phyloP scores from a whole-genome alignment of 2,329 filamentous ascomycete genomes.

The Cladophialophora psammophila region DNA sequence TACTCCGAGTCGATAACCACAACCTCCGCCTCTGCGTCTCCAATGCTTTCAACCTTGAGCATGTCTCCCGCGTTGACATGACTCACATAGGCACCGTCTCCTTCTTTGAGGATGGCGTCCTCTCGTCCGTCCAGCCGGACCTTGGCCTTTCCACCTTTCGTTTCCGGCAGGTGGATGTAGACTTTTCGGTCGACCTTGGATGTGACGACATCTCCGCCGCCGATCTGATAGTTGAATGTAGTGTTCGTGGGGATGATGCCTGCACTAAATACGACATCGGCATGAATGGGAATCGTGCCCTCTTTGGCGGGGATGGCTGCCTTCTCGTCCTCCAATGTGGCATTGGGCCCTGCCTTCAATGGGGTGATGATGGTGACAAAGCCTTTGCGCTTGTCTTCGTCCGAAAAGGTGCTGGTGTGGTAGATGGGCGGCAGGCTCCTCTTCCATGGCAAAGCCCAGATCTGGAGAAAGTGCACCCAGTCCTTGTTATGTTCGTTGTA shows the following conservation, averaged over 20 bases:
- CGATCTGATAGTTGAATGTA: constrained; percentile 75
- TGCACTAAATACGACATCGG: constrained; percentile 83
- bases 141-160: constrained; percentile 74
- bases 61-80: constrained; percentile 69
- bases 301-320: constrained; percentile 67
- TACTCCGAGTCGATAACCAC: constrained; percentile 70
- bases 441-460: constrained; percentile 84
- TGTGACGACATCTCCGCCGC: constrained; percentile 54
- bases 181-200: constrained; percentile 68
- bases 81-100: constrained; percentile 81
- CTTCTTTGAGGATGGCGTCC: constrained; percentile 73
- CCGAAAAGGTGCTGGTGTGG: constrained; percentile 75
- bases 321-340: constrained; percentile 68
- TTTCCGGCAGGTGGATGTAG: constrained; percentile 82
- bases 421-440: constrained; percentile 75
- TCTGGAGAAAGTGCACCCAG: constrained; percentile 84
- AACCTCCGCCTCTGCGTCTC: constrained; percentile 73
- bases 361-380: constrained; percentile 81
- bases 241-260: constrained; percentile 72
- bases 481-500: constrained; percentile 76
- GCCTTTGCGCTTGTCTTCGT: constrained; percentile 73
- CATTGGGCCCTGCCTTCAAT: constrained; percentile 70
- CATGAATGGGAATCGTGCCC: constrained; percentile 81
- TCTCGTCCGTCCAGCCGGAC: constrained; percentile 72
- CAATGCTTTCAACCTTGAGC: constrained; percentile 70